Evolutionary conservation across 345 rosid genomes (phyloP).

Genomic region (Populus nigra): DNA sequence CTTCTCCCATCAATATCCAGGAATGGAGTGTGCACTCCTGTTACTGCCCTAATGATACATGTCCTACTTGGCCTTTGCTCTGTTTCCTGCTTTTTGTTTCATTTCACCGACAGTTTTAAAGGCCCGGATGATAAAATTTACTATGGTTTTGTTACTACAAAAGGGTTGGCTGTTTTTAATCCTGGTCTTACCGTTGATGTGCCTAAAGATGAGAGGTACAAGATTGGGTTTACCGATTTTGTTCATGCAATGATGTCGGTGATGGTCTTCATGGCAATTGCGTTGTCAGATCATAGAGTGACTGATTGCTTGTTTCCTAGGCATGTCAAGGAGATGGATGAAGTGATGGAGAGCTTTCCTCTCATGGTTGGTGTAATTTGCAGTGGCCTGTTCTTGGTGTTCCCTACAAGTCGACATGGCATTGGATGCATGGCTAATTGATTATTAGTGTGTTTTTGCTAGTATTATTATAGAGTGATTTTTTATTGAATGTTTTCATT

Average conservation of each 20-base stretch:
- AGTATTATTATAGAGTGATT: background rate
- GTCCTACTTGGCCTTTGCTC: constrained; percentile 52
- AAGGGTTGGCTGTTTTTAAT: constrained; percentile 65
- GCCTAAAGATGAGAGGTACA: constrained; percentile 55
- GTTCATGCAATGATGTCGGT: constrained; percentile 74
- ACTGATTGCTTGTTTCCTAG: constrained; percentile 59
- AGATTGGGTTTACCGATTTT: constrained; percentile 52
- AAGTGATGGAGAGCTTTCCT: constrained; percentile 84
- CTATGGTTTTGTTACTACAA: constrained; percentile 64
- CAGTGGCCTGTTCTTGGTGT: constrained; percentile 67
- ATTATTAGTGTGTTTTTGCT: background rate
- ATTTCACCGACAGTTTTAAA: constrained; percentile 68
- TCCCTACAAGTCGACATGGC: constrained; percentile 61
- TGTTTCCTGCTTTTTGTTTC: constrained; percentile 70
- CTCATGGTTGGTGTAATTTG: constrained; percentile 70
- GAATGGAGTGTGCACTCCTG: constrained; percentile 54
- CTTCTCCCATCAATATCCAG: constrained; percentile 60
- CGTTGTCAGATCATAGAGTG: constrained; percentile 64
- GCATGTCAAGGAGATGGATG: constrained; percentile 67
- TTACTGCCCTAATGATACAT: constrained; percentile 56
- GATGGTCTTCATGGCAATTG: constrained; percentile 69
- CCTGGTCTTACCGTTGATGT: constrained; percentile 45
- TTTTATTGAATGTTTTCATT: background rate
- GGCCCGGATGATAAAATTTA: constrained; percentile 63
- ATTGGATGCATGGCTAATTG: constrained; percentile 64